These are phyloP conservation scores for Ceratorhiza oryzae-sativae DNA, from an alignment of 1,284 basidiomycete species.

Conservation along the genomic window DNA sequence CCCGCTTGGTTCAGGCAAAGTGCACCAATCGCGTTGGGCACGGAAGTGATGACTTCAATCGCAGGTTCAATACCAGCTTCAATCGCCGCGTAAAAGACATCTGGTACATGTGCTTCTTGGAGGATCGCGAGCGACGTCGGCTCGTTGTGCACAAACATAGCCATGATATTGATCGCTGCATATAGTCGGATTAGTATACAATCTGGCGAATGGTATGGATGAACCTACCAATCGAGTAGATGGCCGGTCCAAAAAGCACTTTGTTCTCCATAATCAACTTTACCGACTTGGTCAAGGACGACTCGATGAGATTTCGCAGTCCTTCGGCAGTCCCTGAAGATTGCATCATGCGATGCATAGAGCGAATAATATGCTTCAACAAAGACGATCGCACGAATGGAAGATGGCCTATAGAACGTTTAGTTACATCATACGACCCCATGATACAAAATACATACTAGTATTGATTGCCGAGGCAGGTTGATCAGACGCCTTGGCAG, in stretches of 20 bases:
- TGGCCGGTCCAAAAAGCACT: conserved; percentile 83
- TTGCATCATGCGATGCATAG: conserved; percentile 96
- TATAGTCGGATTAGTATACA: conserved; percentile 3
- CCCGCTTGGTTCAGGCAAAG: conserved; percentile 93
- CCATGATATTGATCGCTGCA: conserved; percentile 93
- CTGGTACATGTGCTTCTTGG: conserved; percentile 91
- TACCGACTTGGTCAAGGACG: conserved; percentile 83
- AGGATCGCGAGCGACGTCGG: conserved; percentile 92
- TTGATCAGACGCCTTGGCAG: conserved; percentile 58
- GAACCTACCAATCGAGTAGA: conserved; percentile 77
- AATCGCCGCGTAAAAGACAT: conserved; percentile 86
- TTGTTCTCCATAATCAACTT: conserved; percentile 89
- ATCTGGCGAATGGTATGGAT: not conserved
- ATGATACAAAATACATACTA: conserved; percentile 53
- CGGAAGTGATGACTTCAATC: conserved; percentile 89
- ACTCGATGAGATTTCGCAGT: conserved; percentile 92
- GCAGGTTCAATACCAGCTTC: conserved; percentile 86
- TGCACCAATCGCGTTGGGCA: conserved; percentile 96
- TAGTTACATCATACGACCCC: conserved; percentile 1
- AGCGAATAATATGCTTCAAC: conserved; percentile 90
- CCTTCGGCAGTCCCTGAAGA: conserved; percentile 93
- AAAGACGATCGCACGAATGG: conserved; percentile 54
- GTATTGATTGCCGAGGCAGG: conserved; percentile 55
- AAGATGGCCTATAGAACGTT: conserved; percentile 44
- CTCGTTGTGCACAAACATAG: conserved; percentile 98